phyloP scores from a whole-genome alignment of 2,329 filamentous ascomycete genomes.

The Amauroascus verrucosus region DNA sequence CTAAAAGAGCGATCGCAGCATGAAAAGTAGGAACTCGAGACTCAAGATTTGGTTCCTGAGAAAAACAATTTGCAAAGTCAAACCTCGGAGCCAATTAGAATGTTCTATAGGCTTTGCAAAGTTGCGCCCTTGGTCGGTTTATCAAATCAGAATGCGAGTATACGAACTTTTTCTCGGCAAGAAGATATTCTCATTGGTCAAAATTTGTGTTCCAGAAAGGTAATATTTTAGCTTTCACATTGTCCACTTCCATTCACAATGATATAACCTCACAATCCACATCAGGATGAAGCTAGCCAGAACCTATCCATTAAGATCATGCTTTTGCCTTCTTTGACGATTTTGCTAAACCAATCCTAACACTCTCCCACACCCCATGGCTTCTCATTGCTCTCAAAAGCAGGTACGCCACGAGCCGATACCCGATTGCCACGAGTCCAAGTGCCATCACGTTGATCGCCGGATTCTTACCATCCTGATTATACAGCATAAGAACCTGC shows the following conservation, averaged over 20 bases:
- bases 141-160: no score
- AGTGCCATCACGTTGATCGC: slow-evolving; percentile 53
- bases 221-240: no score
- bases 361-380: slow-evolving; percentile 12
- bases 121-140: no score
- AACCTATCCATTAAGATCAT: background rate
- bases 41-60: background rate
- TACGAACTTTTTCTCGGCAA: no score
- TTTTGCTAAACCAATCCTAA: background rate
- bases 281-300: no score
- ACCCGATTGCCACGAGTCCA: slow-evolving; percentile 53
- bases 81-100: no score
- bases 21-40: background rate
- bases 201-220: no score
- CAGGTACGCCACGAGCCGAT: slow-evolving; percentile 46
- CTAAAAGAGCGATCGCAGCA: background rate
- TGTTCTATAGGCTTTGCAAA: no score
- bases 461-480: slow-evolving; percentile 49
- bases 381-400: slow-evolving; percentile 23
- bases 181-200: no score
- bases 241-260: no score
- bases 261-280: no score
- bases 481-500: slow-evolving; percentile 58
- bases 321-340: background rate
- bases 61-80: no score